Percentiles rank a stretch among this genome's conserved stretches.
Evolutionary conservation across 495 filamentous ascomycete species (phyloP).

Genomic region (Cetradonia linearis): DNA sequence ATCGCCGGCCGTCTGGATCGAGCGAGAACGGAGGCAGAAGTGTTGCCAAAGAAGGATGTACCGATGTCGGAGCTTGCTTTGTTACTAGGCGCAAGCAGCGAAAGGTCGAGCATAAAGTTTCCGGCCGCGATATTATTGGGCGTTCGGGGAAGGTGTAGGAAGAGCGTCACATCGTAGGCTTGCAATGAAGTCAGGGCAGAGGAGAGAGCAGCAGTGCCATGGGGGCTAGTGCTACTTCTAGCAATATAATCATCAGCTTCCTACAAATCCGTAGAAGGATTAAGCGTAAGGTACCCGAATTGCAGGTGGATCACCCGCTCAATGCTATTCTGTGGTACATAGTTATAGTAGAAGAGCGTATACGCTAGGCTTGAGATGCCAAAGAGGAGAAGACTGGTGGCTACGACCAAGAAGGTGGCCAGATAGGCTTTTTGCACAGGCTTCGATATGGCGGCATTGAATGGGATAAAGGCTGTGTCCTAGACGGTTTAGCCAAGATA

Average conservation of each 20-base stretch:
- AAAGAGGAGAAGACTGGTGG: conserved; percentile 48
- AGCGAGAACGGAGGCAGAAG: conserved; percentile 18
- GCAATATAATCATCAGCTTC: background rate
- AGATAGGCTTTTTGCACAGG: conserved; percentile 62
- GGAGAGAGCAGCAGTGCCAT: conserved; percentile 36
- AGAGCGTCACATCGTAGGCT: conserved; percentile 58
- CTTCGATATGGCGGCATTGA: conserved; percentile 51
- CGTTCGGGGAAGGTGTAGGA: conserved; percentile 59
- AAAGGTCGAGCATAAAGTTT: conserved; percentile 91
- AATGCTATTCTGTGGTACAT: conserved; percentile 63
- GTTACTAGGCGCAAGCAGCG: conserved; percentile 41
- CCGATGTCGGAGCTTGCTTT: conserved; percentile 25
- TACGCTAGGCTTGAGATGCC: conserved; percentile 58
- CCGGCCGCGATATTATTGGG: conserved; percentile 48
- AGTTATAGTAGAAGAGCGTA: conserved; percentile 66
- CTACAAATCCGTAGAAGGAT: background rate
- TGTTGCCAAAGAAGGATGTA: conserved; percentile 10
- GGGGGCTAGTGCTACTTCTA: conserved; percentile 36
- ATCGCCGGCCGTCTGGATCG: conserved; percentile 52
- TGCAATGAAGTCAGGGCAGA: conserved; percentile 37
- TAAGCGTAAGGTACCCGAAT: conserved; percentile 51
- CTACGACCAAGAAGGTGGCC: conserved; percentile 52
- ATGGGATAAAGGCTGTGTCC: conserved; percentile 29
- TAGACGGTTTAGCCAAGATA: conserved; percentile 8
- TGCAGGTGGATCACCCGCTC: conserved; percentile 66